Conservation (phyloP, 1,284 basidiomycete species). For the Trametes pubescens region DNA sequence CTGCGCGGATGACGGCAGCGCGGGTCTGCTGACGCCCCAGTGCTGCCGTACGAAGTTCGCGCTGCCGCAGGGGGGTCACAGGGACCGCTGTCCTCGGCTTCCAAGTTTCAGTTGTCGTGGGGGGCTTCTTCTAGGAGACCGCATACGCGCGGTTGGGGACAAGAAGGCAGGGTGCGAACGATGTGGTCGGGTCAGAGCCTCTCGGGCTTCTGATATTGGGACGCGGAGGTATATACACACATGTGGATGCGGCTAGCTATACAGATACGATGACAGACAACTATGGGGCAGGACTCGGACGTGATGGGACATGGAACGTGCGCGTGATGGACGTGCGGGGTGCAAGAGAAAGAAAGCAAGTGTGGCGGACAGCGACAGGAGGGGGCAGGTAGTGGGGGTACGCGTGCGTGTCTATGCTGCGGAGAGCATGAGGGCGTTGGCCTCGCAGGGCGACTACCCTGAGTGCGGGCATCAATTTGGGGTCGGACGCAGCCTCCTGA, state of each 20-base stretch:
- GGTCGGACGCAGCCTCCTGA: background rate
- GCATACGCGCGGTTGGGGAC: too few relatives aligned
- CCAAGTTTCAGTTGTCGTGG: background rate
- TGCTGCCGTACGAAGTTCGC: background rate
- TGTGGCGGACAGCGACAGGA: background rate
- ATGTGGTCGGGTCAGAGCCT: too few relatives aligned
- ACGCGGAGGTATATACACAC: conserved; percentile 1
- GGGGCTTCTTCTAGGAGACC: too few relatives aligned
- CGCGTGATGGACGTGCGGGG: background rate
- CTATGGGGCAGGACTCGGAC: background rate
- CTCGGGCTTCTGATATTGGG: background rate
- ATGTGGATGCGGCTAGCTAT: conserved; percentile 2
- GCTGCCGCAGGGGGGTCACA: background rate
- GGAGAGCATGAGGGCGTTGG: background rate
- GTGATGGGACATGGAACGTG: background rate
- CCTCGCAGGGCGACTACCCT: background rate
- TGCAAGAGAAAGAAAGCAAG: background rate
- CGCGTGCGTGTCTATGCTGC: conserved; percentile 28
- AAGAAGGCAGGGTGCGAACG: too few relatives aligned
- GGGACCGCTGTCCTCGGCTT: background rate
- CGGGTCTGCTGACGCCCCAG: conserved; percentile 20
- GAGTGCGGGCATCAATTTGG: background rate
- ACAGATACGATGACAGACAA: background rate
- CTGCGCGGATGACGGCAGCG: conserved; percentile 14
- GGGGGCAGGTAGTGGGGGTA: conserved; percentile 17